Evolutionary conservation across 345 rosid genomes (phyloP).

Genomic region (Populus euphratica): DNA sequence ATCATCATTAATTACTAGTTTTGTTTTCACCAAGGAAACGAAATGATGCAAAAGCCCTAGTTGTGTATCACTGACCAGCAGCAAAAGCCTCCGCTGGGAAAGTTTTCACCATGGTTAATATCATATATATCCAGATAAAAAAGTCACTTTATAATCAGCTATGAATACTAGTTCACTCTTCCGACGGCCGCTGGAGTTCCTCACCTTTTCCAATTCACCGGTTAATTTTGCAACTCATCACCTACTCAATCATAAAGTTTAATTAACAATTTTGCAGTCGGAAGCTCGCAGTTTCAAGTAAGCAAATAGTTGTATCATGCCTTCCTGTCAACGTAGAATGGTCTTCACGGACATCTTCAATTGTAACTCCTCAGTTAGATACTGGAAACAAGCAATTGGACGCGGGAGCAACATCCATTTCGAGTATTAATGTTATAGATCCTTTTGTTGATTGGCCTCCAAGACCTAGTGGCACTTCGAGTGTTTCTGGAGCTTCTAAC

Average conservation of each 20-base stretch:
- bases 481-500: conserved; percentile 32
- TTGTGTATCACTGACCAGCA: conserved; percentile 29
- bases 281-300: conserved; percentile 37
- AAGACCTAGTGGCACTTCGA: conserved; percentile 37
- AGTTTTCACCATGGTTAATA: conserved; percentile 16
- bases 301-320: conserved; percentile 23
- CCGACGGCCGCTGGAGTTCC: no score
- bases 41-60: not conserved
- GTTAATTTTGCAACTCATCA: no score
- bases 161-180: no score
- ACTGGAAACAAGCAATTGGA: conserved; percentile 36
- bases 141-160: no score
- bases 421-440: conserved; percentile 63
- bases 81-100: conserved; percentile 54
- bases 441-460: conserved; percentile 93
- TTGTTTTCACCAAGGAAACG: not conserved
- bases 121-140: no score
- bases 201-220: no score
- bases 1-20: not conserved
- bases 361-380: conserved; percentile 19
- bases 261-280: conserved; percentile 33
- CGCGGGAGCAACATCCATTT: conserved; percentile 38
- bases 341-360: conserved; percentile 67
- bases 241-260: conserved; percentile 29
- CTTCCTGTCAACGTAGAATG: conserved; percentile 74